These are phyloP conservation scores for Holtermannia corniformis DNA, from an alignment of 768 basidiomycete genomes.

Conservation along the genomic window DNA sequence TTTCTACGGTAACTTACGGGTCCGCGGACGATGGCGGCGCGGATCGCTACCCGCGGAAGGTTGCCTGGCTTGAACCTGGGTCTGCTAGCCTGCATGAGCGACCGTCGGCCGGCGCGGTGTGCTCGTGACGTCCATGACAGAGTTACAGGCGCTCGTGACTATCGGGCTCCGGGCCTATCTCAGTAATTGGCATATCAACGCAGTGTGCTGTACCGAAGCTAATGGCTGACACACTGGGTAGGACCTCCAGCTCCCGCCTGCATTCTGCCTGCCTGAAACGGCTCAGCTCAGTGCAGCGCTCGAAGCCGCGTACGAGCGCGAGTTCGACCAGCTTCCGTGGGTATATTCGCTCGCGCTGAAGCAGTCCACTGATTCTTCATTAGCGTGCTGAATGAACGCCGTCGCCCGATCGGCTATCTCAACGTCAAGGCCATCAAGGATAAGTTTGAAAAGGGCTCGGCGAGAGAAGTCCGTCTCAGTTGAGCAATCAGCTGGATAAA, in stretches of 20 bases:
- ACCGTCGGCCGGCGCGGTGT: too few species aligned
- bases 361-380: not conserved
- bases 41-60: too few species aligned
- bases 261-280: slow-evolving; percentile 64
- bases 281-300: slow-evolving; percentile 68
- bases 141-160: too few species aligned
- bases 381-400: slow-evolving; percentile 64
- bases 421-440: slow-evolving; percentile 65
- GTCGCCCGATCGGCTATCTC: slow-evolving; percentile 73
- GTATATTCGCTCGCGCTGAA: slow-evolving; percentile 10
- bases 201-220: too few species aligned
- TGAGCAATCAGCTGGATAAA: not conserved
- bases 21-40: too few species aligned
- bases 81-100: too few species aligned
- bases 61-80: too few species aligned
- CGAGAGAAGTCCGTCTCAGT: slow-evolving; percentile 56
- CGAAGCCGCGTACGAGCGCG: slow-evolving; percentile 82
- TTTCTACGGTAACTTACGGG: too few species aligned
- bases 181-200: too few species aligned
- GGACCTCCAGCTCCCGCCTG: slow-evolving; percentile 55
- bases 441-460: slow-evolving; percentile 65
- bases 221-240: slow-evolving; percentile 4
- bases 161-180: too few species aligned
- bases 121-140: too few species aligned
- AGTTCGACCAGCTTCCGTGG: slow-evolving; percentile 89